Conservation (phyloP, 2,329 filamentous ascomycete species). For the Dendrostoma leiphaemia region DNA sequence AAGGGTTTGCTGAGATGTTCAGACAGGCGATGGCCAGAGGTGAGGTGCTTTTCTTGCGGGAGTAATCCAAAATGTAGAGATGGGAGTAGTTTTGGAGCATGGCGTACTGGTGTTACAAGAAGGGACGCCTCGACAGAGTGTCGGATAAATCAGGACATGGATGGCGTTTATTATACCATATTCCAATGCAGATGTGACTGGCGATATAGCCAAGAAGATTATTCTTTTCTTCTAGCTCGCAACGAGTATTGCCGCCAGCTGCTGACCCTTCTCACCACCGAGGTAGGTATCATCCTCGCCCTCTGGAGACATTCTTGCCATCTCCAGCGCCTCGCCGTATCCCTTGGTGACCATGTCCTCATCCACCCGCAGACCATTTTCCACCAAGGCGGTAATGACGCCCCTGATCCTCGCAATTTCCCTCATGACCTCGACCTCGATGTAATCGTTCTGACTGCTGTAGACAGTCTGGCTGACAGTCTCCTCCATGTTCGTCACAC, state of each 20-base stretch:
- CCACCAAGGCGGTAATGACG: constrained; percentile 78
- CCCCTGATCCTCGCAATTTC: constrained; percentile 85
- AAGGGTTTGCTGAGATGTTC: constrained; percentile 52
- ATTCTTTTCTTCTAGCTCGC: constrained; percentile 18
- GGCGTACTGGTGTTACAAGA: too few species aligned
- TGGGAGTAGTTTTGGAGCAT: too few species aligned
- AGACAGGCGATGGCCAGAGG: constrained; percentile 43
- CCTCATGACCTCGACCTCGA: constrained; percentile 71
- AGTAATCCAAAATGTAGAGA: too few species aligned
- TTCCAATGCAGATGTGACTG: too few species aligned
- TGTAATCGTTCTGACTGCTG: constrained; percentile 89
- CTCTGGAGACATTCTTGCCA: constrained; percentile 60
- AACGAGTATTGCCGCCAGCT: constrained; percentile 43
- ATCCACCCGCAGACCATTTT: constrained; percentile 80
- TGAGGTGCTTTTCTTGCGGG: constrained; percentile 9
- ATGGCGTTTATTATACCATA: too few species aligned
- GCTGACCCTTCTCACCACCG: constrained; percentile 54
- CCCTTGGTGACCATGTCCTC: constrained; percentile 83
- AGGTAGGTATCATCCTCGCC: constrained; percentile 58
- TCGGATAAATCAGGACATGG: too few species aligned
- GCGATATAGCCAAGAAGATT: too few species aligned
- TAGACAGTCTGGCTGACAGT: constrained; percentile 82
- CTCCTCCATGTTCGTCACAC: constrained; percentile 87
- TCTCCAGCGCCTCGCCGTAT: constrained; percentile 78
- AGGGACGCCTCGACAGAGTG: too few species aligned